Conservation (phyloP, 2,329 filamentous ascomycete genomes). For the Capronia epimyces region DNA sequence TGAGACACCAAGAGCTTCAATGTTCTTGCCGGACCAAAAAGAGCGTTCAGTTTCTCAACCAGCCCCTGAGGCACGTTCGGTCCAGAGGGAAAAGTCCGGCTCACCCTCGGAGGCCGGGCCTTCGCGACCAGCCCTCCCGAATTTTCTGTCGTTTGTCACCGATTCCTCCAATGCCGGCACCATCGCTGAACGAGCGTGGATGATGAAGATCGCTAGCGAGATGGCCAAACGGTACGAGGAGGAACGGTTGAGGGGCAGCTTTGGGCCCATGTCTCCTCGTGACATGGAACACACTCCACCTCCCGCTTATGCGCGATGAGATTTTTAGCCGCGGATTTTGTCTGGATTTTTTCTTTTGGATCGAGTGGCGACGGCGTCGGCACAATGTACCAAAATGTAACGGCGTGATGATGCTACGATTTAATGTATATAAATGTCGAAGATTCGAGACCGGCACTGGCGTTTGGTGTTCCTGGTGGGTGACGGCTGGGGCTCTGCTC, state of each 20-base stretch:
- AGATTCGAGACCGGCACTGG: neutral
- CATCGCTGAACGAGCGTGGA: conserved; percentile 45
- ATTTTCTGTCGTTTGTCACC: conserved; percentile 34
- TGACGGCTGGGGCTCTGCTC: too few relatives aligned
- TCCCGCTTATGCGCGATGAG: conserved; percentile 43
- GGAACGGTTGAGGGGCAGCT: conserved; percentile 54
- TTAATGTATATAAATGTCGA: conserved; percentile 15
- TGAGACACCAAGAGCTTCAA: conserved; percentile 26
- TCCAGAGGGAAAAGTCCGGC: conserved; percentile 6
- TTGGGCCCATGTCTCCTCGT: conserved; percentile 22
- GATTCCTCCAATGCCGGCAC: conserved; percentile 33
- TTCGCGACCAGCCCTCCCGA: conserved; percentile 32
- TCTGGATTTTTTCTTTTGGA: neutral
- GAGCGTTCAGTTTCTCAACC: conserved; percentile 1
- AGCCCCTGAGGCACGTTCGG: conserved; percentile 34
- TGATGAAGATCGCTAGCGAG: conserved; percentile 76
- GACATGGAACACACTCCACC: conserved; percentile 39
- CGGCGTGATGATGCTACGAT: conserved; percentile 14
- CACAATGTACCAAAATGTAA: conserved; percentile 15
- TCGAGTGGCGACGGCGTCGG: neutral
- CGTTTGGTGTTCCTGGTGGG: too few relatives aligned
- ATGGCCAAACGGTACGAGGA: conserved; percentile 80
- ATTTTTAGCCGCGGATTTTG: too few relatives aligned
- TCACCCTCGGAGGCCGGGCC: conserved; percentile 3
- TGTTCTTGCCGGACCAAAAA: conserved; percentile 21